phyloP scores from a whole-genome alignment of 192 early-diverging fungal species.

The Allomyces javanicus region DNA sequence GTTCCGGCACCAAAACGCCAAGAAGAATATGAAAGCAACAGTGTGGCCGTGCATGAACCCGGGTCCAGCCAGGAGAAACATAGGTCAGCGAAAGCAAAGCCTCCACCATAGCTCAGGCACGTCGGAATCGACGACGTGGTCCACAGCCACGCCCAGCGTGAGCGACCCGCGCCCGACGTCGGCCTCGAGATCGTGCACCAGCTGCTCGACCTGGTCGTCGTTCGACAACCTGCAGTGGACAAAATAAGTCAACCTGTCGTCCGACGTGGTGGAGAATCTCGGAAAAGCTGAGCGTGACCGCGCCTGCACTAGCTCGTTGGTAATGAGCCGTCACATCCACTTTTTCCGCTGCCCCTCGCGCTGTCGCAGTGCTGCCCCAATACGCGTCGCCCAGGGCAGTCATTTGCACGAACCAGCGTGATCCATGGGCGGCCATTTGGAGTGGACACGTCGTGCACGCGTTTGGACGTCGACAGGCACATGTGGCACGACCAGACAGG shows the following conservation, averaged over 20 bases:
- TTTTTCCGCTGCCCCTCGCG: conserved; percentile 37
- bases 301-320: conserved; percentile 35
- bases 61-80: no score
- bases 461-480: no score
- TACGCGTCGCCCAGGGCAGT: conserved; percentile 12
- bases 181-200: conserved; percentile 17
- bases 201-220: conserved; percentile 13
- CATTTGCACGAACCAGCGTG: conserved; percentile 6
- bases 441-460: no score
- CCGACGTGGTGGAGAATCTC: not conserved
- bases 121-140: conserved; percentile 20
- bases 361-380: no score
- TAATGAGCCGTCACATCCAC: conserved; percentile 55
- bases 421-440: no score
- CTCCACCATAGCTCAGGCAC: no score
- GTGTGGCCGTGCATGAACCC: no score
- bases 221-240: conserved; percentile 10
- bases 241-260: not conserved
- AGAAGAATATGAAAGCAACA: no score
- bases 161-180: conserved; percentile 25
- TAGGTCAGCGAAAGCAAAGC: no score
- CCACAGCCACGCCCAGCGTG: conserved; percentile 26
- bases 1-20: no score
- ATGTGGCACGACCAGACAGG: no score
- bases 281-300: conserved; percentile 11